Percentiles rank a stretch among this genome's conserved stretches.
Conservation (phyloP, 2,329 filamentous ascomycete species). For the Colletotrichum costaricense region DNA sequence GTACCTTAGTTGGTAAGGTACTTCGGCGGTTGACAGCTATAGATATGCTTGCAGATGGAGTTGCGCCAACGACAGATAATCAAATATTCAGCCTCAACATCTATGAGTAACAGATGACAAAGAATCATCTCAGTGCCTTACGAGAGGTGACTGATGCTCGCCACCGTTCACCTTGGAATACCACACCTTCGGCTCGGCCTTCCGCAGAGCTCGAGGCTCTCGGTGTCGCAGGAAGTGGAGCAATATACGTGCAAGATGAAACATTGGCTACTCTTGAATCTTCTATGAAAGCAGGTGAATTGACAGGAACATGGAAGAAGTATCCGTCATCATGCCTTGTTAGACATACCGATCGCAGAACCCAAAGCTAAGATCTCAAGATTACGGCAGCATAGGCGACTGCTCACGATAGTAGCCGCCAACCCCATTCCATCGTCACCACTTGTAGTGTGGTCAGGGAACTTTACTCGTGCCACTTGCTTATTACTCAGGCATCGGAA, state of each 20-base stretch:
- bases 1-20: too few species aligned
- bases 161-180: background rate
- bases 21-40: background rate
- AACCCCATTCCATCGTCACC: background rate
- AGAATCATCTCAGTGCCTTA: background rate
- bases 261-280: background rate
- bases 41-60: background rate
- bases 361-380: background rate
- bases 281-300: background rate
- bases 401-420: background rate
- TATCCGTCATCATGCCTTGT: background rate
- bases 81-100: background rate
- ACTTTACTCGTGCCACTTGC: background rate
- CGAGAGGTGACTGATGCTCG: background rate
- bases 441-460: background rate
- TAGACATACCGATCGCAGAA: background rate
- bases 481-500: background rate
- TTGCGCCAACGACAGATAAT: background rate
- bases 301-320: background rate
- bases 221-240: background rate
- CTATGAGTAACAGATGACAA: background rate
- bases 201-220: background rate
- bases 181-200: background rate
- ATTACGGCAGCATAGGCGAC: background rate
- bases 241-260: background rate